phyloP scores from a whole-genome alignment of 129 eudicot species.

The Flaveria bidentis region DNA sequence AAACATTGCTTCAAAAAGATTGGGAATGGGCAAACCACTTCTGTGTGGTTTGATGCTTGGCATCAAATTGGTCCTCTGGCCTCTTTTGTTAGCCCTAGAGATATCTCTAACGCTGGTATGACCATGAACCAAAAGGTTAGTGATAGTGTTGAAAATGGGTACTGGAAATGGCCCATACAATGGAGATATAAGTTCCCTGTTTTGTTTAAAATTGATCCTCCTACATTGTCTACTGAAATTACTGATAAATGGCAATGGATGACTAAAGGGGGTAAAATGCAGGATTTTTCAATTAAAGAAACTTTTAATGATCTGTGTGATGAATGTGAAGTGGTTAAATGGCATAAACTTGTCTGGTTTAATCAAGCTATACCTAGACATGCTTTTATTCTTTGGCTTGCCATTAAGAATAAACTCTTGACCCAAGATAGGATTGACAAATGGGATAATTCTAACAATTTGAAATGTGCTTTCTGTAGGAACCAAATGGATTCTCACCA shows the following conservation, averaged over 20 bases:
- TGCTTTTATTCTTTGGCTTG: no score
- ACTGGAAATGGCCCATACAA: no score
- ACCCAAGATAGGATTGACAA: no score
- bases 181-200: no score
- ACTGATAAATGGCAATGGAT: neutral
- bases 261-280: neutral
- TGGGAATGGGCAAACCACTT: neutral
- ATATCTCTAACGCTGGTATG: neutral
- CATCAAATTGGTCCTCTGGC: neutral
- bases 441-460: neutral
- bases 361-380: no score
- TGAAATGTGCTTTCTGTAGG: neutral
- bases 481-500: neutral
- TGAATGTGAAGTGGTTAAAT: no score
- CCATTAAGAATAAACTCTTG: no score
- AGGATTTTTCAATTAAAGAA: neutral
- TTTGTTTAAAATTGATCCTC: neutral
- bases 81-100: neutral
- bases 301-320: neutral
- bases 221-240: neutral
- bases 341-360: no score
- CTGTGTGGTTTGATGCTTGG: neutral
- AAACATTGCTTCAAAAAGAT: neutral
- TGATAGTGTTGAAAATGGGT: no score
- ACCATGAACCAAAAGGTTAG: no score